A percentile compares a stretch with the other conserved stretches of the same genome.
Evolutionary conservation across 2,329 filamentous ascomycete species (phyloP).

Genomic region (Trichoderma polysporum): DNA sequence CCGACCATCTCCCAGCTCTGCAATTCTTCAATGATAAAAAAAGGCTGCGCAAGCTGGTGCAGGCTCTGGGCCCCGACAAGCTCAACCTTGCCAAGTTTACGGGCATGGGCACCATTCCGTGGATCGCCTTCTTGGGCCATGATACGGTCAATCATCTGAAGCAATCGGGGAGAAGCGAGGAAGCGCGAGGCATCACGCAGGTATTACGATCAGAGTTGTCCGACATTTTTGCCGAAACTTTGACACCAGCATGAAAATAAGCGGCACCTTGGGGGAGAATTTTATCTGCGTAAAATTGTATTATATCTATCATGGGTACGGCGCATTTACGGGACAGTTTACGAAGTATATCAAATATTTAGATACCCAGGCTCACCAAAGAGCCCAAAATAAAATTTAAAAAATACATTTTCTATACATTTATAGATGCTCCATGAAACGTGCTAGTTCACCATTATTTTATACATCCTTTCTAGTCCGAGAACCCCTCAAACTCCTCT

Average conservation of each 20-base stretch:
- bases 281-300: not conserved
- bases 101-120: constrained; percentile 36
- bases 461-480: constrained; percentile 34
- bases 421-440: not conserved
- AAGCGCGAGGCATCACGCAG: constrained; percentile 43
- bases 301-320: not conserved
- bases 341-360: not conserved
- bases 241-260: constrained; percentile 23
- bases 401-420: not conserved
- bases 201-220: constrained; percentile 40
- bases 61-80: constrained; percentile 28
- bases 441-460: not conserved
- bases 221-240: constrained; percentile 29
- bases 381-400: not conserved
- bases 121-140: constrained; percentile 44
- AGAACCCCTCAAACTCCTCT: constrained; percentile 57
- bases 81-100: constrained; percentile 31
- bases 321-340: not conserved
- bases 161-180: constrained; percentile 39
- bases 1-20: constrained; percentile 48
- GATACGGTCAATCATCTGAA: constrained; percentile 49
- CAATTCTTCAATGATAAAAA: constrained; percentile 42
- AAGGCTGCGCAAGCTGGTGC: constrained; percentile 32
- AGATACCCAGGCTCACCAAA: constrained; percentile 1
- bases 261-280: not conserved